Percentiles rank a stretch among this genome's conserved stretches.
phyloP scores from a whole-genome alignment of 1,284 basidiomycete species.

The Cutaneotrichosporon daszewskae region DNA sequence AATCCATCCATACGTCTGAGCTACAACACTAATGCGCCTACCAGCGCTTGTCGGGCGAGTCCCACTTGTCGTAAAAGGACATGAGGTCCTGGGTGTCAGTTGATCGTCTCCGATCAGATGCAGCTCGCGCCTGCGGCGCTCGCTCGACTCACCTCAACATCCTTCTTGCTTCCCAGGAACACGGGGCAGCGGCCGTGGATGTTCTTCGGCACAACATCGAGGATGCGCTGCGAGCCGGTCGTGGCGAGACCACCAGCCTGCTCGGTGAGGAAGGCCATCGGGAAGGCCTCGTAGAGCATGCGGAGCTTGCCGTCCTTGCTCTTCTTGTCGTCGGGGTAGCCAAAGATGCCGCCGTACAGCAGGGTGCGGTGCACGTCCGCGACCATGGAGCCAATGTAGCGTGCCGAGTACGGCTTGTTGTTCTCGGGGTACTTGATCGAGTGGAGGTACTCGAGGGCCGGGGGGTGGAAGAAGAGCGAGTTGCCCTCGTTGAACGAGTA shows the following conservation, averaged over 20 bases:
- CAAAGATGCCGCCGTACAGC: slow-evolving; percentile 97
- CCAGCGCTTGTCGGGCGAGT: slow-evolving; percentile 38
- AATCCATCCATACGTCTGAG: no score
- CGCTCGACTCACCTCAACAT: no score
- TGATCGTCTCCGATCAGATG: no score
- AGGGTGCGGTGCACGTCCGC: slow-evolving; percentile 73
- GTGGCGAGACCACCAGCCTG: slow-evolving; percentile 95
- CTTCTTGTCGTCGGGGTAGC: slow-evolving; percentile 98
- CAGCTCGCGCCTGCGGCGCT: no score
- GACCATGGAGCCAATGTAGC: slow-evolving; percentile 99
- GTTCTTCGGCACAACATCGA: slow-evolving; percentile 80
- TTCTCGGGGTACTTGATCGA: slow-evolving; percentile 83
- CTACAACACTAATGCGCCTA: slow-evolving; percentile 11
- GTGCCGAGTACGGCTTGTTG: slow-evolving; percentile 75
- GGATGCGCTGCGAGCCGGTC: slow-evolving; percentile 83
- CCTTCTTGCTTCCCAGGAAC: slow-evolving; percentile 90
- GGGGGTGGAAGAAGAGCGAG: slow-evolving; percentile 85
- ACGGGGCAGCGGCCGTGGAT: slow-evolving; percentile 94
- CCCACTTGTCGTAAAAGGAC: slow-evolving; percentile 63
- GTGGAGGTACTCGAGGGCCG: slow-evolving; percentile 80
- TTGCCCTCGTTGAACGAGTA: slow-evolving; percentile 99
- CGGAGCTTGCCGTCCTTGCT: slow-evolving; percentile 88
- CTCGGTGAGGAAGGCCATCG: slow-evolving; percentile 96
- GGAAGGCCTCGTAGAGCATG: slow-evolving; percentile 95
- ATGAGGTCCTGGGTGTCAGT: no score